Percentiles rank a stretch among this genome's conserved stretches.
Conservation (phyloP, 176 grass and related monocot species). For the Thinopyrum elongatum region DNA sequence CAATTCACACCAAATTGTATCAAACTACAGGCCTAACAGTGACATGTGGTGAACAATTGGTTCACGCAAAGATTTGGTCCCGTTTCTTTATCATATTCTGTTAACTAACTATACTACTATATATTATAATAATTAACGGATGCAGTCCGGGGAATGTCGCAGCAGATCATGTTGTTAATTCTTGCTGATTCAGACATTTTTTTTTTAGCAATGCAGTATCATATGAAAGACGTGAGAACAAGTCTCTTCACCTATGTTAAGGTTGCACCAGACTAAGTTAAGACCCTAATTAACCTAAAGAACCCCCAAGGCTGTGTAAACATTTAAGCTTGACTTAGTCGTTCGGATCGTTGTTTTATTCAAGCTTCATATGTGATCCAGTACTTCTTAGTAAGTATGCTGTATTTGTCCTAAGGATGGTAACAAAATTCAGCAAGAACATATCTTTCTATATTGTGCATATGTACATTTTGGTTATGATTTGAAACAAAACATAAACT, state of each 20-base stretch:
- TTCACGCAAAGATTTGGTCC: constrained; percentile 35
- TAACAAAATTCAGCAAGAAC: background rate
- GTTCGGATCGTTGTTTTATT: background rate
- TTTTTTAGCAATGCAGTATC: constrained; percentile 3
- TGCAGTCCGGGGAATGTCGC: background rate
- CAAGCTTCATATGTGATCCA: background rate
- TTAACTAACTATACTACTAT: constrained; percentile 38
- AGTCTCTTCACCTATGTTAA: background rate
- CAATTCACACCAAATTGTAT: constrained; percentile 37
- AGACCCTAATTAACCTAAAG: constrained; percentile 7
- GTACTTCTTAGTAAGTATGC: background rate
- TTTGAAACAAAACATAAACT: no score
- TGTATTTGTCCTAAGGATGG: background rate
- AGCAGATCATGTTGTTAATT: background rate
- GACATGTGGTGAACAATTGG: constrained; percentile 34
- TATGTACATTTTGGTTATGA: background rate
- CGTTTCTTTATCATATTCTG: constrained; percentile 38
- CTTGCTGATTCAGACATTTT: constrained; percentile 19
- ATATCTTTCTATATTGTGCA: background rate
- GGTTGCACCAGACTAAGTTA: constrained; percentile 26
- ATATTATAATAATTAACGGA: background rate
- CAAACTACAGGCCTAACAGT: constrained; percentile 36
- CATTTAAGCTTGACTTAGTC: constrained; percentile 20
- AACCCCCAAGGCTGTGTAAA: background rate
- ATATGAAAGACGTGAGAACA: constrained; percentile 1